Evolutionary conservation across 495 filamentous ascomycete genomes (phyloP), one percentile per base, ranked within the genome.

Genomic region (Aspergillus coremiiformis): DNA sequence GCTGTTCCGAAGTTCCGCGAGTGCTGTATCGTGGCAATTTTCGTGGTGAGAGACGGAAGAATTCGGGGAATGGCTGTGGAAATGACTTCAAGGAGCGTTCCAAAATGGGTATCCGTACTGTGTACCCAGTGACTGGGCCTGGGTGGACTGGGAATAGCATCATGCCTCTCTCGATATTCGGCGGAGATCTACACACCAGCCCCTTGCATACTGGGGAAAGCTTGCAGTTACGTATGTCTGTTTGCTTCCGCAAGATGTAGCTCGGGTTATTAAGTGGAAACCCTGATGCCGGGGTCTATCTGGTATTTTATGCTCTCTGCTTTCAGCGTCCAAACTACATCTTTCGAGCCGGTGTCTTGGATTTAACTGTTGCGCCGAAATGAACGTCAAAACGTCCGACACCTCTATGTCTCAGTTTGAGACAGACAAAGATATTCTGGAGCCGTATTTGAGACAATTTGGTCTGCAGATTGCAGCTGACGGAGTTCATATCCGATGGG

Each of bases 401-500:
- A 52, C 44, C 24, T 30, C 33, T 41, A 54, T 49, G 53, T 54
- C 53, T 47, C 56, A 47, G 26, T n/a, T 49, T 29, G 59, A 56
- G 35, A 45, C 45, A 33, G 59, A 62, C 44, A 62, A 59, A 39
- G 56, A 57, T 24, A 33, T 52, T 46, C 56, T 59, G n/a, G 50
- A 55, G 17, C 39, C 51, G 9, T 46, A 55, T 44, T 44, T 62
- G 26, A 48, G 42, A 35, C 42, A 59, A 27, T 56, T 47, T 41
- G 52, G 55, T n/a, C 67, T 73, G 41, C 65, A 67, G 49, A 30
- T 71, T 24, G 66, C 70, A 23, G 52, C 61, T 1, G 66, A 72
- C 56, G 66, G 65, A 1, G 55, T 53, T 42, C 68, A 68, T 53
- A 62, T 75, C 22, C 62, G 65, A 48, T 76, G 71, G 70, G 49